phyloP scores from a whole-genome alignment of 768 basidiomycete species.

The Podaxis carcinomalis region DNA sequence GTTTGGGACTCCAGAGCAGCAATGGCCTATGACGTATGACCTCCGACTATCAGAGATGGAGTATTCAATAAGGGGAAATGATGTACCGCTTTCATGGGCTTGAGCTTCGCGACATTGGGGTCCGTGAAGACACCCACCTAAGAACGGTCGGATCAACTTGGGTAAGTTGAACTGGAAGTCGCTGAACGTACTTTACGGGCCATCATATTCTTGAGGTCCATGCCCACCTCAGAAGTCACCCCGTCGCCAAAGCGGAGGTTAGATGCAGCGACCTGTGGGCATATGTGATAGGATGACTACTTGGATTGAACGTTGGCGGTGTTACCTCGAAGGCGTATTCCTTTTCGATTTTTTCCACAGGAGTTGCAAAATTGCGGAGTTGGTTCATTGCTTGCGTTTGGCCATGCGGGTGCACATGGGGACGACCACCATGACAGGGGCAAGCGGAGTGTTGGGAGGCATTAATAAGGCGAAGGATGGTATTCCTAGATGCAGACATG shows the following conservation, averaged over 20 bases:
- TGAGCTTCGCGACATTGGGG: constrained; percentile 73
- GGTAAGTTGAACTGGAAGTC: background rate
- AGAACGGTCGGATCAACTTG: constrained; percentile 3
- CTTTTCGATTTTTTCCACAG: constrained; percentile 66
- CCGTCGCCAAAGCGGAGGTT: constrained; percentile 89
- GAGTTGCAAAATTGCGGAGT: constrained; percentile 72
- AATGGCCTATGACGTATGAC: constrained; percentile 47
- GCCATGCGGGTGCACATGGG: constrained; percentile 37
- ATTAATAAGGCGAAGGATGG: constrained; percentile 72
- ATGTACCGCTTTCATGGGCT: constrained; percentile 74
- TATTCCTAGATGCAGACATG: constrained; percentile 53
- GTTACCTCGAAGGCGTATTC: constrained; percentile 90
- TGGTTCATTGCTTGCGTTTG: constrained; percentile 51
- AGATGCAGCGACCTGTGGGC: constrained; percentile 69
- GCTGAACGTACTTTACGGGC: constrained; percentile 66
- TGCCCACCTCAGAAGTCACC: constrained; percentile 85
- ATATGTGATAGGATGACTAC: background rate
- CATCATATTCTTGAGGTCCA: constrained; percentile 93
- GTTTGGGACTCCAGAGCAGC: constrained; percentile 75
- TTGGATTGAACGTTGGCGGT: background rate
- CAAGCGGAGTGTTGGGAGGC: constrained; percentile 70
- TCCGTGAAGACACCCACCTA: constrained; percentile 96
- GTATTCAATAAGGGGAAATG: background rate
- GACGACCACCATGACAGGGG: constrained; percentile 71
- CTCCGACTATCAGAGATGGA: background rate